Evolutionary conservation across 768 basidiomycete species (phyloP), one percentile per base, ranked within the genome.

Genomic region (Pilatotrama ljubarskyi): DNA sequence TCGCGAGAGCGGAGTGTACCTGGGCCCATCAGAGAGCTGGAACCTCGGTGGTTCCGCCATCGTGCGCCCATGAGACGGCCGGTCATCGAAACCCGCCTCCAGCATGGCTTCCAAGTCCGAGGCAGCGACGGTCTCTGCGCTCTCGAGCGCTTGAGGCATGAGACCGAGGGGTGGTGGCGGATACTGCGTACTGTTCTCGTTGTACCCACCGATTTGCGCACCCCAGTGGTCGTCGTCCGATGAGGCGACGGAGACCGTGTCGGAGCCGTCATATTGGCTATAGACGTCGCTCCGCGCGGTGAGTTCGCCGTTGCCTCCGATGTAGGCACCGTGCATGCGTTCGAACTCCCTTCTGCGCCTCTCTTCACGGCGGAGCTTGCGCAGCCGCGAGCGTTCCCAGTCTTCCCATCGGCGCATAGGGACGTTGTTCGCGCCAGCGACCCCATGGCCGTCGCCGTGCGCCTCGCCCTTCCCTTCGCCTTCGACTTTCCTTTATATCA

Each of bases 371-470:
- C 84, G 86, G 32, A 96, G 63, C 75, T 98, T 98, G 51, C 96
- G 88, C 47, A 98, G 79, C 43, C 97, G 83, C 24, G 94, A 96
- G 22, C 95, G 85, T 70, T 99, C 97, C 97, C 96, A 99, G 67
- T 99, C 96, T 75, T 98, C 97, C 97, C 97, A 99, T 50, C 96
- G 83, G n/a, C 96, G 85, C 70, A 98, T 76, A 0, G 97, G 94
- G n/a, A 98, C 84, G 0, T 83, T 84, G 42, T 80, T 73, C 5
- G 82, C 84, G 52, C 78, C 79, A 46, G 77, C 71, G 6, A 75
- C 74, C 24, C 80, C 81, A 17, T 80, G 82, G 14, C 84, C 87
- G 14, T 80, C 82, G 18, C 85, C 91, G 67, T 98, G 95, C 2
- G 84, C 91, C 63, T 87, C 83, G 32, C 79, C 85, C 68, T 92